These are phyloP conservation scores for Pichia rugopelliculosa DNA, from an alignment of 805 yeast genomes.

Conservation along the genomic window DNA sequence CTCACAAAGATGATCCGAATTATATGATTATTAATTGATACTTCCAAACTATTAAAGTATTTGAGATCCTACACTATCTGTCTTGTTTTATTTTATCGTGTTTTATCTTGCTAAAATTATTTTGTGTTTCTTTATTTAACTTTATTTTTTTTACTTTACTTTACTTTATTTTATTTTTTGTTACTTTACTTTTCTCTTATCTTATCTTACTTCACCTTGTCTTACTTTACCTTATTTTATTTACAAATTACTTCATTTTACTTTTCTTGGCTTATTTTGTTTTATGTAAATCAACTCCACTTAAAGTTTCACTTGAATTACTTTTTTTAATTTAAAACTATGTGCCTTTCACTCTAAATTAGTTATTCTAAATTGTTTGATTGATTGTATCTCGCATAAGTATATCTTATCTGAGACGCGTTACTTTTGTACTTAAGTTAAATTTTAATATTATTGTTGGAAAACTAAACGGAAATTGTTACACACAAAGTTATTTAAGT, in stretches of 20 bases:
- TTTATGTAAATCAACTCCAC: too few species aligned
- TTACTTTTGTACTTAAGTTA: too few species aligned
- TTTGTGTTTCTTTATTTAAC: neutral
- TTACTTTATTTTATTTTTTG: neutral
- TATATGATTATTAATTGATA: slow-evolving; percentile 32
- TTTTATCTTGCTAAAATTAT: neutral
- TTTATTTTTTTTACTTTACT: neutral
- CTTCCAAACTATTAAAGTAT: neutral
- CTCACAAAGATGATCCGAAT: slow-evolving; percentile 40
- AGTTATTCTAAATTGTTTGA: too few species aligned
- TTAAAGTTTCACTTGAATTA: too few species aligned
- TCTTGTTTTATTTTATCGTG: neutral
- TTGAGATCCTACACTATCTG: neutral
- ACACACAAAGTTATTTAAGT: neutral
- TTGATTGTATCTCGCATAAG: too few species aligned
- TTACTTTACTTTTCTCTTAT: neutral
- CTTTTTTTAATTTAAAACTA: too few species aligned
- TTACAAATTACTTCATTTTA: neutral
- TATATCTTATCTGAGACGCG: too few species aligned
- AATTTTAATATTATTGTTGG: neutral
- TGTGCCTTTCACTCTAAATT: too few species aligned
- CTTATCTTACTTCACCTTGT: neutral
- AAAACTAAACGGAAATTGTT: neutral
- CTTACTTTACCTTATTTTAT: neutral
- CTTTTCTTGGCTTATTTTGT: too few species aligned